A percentile compares a stretch with the other conserved stretches of the same genome.
These are phyloP conservation scores for Orbilia oligospora DNA, from an alignment of 2,329 filamentous ascomycete species.

Conservation along the genomic window DNA sequence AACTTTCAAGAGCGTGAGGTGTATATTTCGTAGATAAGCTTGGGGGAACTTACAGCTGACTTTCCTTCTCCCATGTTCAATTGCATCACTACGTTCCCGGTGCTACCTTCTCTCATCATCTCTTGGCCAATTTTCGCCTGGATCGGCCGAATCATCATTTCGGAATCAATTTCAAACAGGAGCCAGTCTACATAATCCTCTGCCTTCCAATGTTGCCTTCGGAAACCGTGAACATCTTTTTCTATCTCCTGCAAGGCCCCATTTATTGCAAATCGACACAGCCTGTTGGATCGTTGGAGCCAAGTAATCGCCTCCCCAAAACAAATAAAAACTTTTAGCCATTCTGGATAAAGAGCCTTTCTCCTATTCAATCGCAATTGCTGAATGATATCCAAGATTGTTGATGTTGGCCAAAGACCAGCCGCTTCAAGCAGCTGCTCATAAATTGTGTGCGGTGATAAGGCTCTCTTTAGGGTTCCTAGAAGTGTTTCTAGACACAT, in stretches of 20 bases:
- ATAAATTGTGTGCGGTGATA: conserved; percentile 3
- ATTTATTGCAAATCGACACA: not conserved
- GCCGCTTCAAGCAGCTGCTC: not conserved
- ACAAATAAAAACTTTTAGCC: conserved; percentile 6
- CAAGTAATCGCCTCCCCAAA: conserved; percentile 40
- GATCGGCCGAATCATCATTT: conserved; percentile 74
- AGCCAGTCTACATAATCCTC: conserved; percentile 74
- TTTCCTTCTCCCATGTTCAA: conserved; percentile 82
- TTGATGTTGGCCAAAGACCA: conserved; percentile 58
- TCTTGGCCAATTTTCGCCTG: conserved; percentile 72
- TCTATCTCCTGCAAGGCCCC: conserved; percentile 29
- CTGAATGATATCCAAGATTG: conserved; percentile 18
- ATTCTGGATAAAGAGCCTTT: not conserved
- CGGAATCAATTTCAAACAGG: conserved; percentile 77
- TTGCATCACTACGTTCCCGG: conserved; percentile 73
- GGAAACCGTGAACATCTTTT: not conserved
- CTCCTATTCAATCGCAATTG: conserved; percentile 7
- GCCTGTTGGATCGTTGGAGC: conserved; percentile 33
- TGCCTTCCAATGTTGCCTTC: not conserved
- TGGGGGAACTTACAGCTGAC: conserved; percentile 68
- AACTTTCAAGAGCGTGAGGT: not conserved
- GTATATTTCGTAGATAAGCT: not conserved
- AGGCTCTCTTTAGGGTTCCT: not conserved
- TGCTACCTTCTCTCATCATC: conserved; percentile 70
- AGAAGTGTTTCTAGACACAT: not conserved